Base-by-base conservation (phyloP, 208 protist genomes). In the Plasmodiophora brassicae region DNA sequence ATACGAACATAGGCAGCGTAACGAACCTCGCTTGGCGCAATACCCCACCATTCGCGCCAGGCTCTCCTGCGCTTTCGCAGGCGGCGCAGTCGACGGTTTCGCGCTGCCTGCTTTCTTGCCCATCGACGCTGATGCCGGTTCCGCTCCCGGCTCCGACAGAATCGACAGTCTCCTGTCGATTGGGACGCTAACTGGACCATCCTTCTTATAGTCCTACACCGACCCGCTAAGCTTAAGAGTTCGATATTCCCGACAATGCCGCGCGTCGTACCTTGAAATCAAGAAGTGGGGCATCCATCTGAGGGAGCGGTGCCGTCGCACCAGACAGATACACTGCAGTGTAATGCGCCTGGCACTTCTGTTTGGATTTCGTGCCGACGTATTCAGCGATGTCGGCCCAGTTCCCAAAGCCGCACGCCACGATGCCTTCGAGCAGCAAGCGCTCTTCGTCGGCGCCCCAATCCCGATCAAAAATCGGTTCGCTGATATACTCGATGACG, bases 341-440 rank as follows among this genome's bases (percentile, higher is more conserved):
- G 41, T 78, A 78, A 78, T 78, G 65, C 5, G 65, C 65, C 65
- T 78, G 65, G 65, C 65, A 78, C 41, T 78, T 78, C 5, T 78
- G 65, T 5, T 32, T 5, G n/a, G 65, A 78, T 78, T 78, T 78
- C 5, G 65, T 78, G 65, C 14, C 65, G 5, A 78, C 65, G n/a
- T 78, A 78, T 36, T 78, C 65, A 38, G 65, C 65, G 41, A 78
- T 78, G 41, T 78, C 65, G 32, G 32, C 32, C 65, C 65, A 78
- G n/a, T 78, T 78, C 32, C 65, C 65, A 38, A 78, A 78, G 10
- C 65, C 65, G 65, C 20, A 78, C 5, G 20, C 14, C 65, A 78
- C 10, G n/a, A 78, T 78, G 5, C 65, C 65, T 32, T 78, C 65
- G n/a, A 78, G 65, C 5, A 78, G n/a, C 20, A 32, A 32, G 5